Conservation (phyloP, 2,329 filamentous ascomycete species). For the Thielaviopsis musarum region DNA sequence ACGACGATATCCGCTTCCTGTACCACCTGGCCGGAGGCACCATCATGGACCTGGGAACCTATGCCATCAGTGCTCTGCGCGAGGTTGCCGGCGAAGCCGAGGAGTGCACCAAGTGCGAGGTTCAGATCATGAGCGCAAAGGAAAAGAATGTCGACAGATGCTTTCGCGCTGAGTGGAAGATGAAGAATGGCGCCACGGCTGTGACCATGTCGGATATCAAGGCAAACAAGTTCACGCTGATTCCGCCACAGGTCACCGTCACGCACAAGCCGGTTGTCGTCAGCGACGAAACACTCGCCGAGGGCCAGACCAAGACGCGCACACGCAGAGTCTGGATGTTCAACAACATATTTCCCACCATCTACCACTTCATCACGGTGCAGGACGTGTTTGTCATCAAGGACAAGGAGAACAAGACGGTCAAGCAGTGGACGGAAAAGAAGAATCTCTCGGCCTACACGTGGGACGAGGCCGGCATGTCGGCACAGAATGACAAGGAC, state of each 20-base stretch:
- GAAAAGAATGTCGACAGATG: slow-evolving; percentile 20
- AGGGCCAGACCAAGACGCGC: slow-evolving; percentile 15
- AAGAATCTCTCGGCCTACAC: slow-evolving; percentile 21
- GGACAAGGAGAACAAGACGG: slow-evolving; percentile 13
- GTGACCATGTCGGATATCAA: slow-evolving; percentile 15
- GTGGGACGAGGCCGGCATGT: slow-evolving; percentile 18
- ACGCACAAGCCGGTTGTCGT: slow-evolving; percentile 12
- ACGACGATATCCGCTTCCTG: slow-evolving; percentile 27
- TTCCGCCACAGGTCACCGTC: slow-evolving; percentile 16
- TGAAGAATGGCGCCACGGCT: slow-evolving; percentile 23
- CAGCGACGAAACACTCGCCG: slow-evolving; percentile 12
- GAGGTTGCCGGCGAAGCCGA: slow-evolving; percentile 22
- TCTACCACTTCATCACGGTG: slow-evolving; percentile 23
- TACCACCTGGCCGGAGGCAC: slow-evolving; percentile 27
- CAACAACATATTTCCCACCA: slow-evolving; percentile 16
- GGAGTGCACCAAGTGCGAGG: slow-evolving; percentile 20
- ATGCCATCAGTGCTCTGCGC: slow-evolving; percentile 23
- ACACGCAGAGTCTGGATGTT: slow-evolving; percentile 18
- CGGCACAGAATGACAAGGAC: slow-evolving; percentile 18
- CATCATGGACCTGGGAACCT: slow-evolving; percentile 26
- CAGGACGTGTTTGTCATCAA: slow-evolving; percentile 21
- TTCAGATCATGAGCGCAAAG: slow-evolving; percentile 17
- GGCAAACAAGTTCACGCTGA: slow-evolving; percentile 8
- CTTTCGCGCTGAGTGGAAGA: slow-evolving; percentile 22
- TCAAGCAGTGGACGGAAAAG: slow-evolving; percentile 16